These are phyloP conservation scores for Micractinium sp. DNA, from an alignment of 139 green algal species.

Conservation along the genomic window DNA sequence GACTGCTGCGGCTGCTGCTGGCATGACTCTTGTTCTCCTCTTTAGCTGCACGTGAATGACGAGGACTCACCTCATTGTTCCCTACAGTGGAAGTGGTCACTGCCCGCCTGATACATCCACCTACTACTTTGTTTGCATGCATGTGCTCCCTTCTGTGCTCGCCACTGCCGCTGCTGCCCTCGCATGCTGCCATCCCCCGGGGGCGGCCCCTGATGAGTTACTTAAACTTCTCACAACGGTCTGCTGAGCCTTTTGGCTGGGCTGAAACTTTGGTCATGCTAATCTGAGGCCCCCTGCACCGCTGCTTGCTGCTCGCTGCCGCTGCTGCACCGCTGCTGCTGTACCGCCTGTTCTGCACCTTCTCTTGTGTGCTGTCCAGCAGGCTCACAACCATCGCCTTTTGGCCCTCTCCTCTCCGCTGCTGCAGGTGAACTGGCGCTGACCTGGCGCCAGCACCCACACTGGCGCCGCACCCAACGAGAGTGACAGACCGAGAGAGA, in stretches of 20 bases:
- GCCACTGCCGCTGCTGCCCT: background rate
- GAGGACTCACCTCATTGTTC: background rate
- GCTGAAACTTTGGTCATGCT: slow-evolving; percentile 50
- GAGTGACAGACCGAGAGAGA: too few species aligned
- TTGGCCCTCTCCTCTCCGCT: too few species aligned
- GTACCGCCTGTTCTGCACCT: too few species aligned
- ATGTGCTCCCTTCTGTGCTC: background rate
- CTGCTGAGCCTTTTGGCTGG: slow-evolving; percentile 29
- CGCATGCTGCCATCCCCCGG: background rate
- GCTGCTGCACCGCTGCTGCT: too few species aligned
- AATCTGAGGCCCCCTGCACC: slow-evolving; percentile 39
- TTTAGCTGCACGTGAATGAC: background rate
- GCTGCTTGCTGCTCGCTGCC: background rate
- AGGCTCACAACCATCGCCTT: too few species aligned
- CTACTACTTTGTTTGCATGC: background rate
- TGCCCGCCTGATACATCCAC: too few species aligned
- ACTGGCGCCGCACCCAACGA: too few species aligned
- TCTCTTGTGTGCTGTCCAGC: too few species aligned
- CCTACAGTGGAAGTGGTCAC: background rate
- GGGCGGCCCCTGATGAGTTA: slow-evolving; percentile 8
- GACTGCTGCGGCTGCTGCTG: background rate
- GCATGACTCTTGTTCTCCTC: background rate
- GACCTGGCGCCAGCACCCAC: too few species aligned
- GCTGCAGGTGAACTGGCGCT: too few species aligned
- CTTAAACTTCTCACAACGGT: slow-evolving; percentile 48